phyloP scores from a whole-genome alignment of 495 filamentous ascomycete genomes.

The Chaetomium fimeti region DNA sequence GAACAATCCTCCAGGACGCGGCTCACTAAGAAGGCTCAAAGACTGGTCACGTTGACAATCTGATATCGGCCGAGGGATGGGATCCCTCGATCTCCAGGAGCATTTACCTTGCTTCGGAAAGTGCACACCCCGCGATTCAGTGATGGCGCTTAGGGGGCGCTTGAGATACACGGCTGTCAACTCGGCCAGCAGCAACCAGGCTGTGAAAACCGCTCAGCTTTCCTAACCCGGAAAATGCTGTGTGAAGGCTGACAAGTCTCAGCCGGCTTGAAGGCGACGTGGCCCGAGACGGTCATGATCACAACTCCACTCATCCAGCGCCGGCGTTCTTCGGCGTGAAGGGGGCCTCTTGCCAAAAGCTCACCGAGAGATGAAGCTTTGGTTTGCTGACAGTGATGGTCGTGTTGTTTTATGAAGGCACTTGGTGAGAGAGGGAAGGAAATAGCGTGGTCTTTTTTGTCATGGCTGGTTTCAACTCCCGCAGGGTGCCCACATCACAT shows the following conservation, averaged over 20 bases:
- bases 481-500: background rate
- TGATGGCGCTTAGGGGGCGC: too few species aligned
- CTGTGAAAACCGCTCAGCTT: background rate
- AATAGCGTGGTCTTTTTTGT: background rate
- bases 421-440: background rate
- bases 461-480: background rate
- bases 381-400: background rate
- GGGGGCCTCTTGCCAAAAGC: background rate
- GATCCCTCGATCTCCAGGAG: background rate
- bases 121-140: too few species aligned
- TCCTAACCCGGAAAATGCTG: background rate
- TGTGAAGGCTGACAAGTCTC: background rate
- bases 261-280: background rate
- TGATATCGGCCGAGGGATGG: background rate
- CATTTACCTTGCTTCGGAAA: background rate
- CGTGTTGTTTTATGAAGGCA: background rate
- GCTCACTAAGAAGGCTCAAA: background rate
- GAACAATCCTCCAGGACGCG: background rate
- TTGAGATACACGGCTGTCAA: background rate
- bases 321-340: background rate
- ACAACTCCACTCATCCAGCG: background rate
- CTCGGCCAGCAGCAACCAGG: background rate
- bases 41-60: constrained; percentile 2
- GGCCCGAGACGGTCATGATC: background rate
- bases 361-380: background rate